phyloP scores from a whole-genome alignment of 768 basidiomycete genomes.

The Serendipita sp. region DNA sequence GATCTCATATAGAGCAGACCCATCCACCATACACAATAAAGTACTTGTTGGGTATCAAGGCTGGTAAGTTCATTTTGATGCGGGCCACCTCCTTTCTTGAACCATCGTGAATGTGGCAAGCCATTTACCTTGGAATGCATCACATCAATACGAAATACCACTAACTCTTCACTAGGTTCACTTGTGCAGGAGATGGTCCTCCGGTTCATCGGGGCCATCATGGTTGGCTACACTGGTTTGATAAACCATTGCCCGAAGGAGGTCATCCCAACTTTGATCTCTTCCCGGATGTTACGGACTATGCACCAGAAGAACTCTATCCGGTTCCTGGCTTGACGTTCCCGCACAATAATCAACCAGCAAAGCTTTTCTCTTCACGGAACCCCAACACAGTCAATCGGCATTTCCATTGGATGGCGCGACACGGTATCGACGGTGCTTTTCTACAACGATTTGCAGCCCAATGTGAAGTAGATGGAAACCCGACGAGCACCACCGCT shows the following conservation, averaged over 20 bases:
- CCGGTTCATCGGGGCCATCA: slow-evolving; percentile 59
- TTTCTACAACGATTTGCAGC: slow-evolving; percentile 67
- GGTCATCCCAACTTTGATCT: slow-evolving; percentile 60
- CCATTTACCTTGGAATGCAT: background rate
- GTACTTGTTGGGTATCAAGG: slow-evolving; percentile 79
- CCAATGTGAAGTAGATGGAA: slow-evolving; percentile 41
- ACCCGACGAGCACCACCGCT: slow-evolving; percentile 25
- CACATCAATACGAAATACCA: background rate
- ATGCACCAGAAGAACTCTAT: slow-evolving; percentile 55
- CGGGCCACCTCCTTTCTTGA: background rate
- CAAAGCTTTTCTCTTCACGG: slow-evolving; percentile 63
- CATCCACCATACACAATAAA: slow-evolving; percentile 69
- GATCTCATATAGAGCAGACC: slow-evolving; percentile 34
- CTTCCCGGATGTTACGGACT: slow-evolving; percentile 66
- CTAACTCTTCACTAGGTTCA: slow-evolving; percentile 36
- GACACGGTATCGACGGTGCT: slow-evolving; percentile 63
- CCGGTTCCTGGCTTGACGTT: slow-evolving; percentile 49
- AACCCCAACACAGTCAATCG: slow-evolving; percentile 55
- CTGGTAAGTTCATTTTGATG: slow-evolving; percentile 34
- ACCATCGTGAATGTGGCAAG: background rate
- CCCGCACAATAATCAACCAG: slow-evolving; percentile 28
- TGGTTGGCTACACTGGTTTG: slow-evolving; percentile 80
- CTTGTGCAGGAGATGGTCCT: slow-evolving; percentile 51
- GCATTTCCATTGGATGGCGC: slow-evolving; percentile 76
- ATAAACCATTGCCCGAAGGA: slow-evolving; percentile 42